phyloP scores from a whole-genome alignment of 768 basidiomycete species.

The Lyophyllum shimeji region DNA sequence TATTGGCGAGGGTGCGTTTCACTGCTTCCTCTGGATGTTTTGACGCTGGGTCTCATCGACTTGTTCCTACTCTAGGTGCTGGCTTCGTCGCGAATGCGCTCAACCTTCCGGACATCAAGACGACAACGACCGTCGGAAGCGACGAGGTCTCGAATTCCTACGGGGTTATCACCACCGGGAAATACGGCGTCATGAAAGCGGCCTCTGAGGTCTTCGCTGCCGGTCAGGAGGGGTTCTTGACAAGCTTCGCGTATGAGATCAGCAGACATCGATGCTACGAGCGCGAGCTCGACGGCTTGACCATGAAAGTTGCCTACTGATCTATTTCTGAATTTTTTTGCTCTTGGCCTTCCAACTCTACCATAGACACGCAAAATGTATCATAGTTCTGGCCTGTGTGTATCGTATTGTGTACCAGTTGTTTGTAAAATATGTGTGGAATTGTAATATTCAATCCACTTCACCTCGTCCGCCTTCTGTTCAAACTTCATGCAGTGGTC shows the following conservation, averaged over 20 bases:
- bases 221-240: conserved; percentile 51
- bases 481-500: no score
- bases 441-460: no score
- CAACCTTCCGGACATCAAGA: conserved; percentile 44
- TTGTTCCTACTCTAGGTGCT: conserved; percentile 39
- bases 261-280: conserved; percentile 68
- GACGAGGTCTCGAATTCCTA: conserved; percentile 55
- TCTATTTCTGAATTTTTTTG: background rate
- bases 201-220: conserved; percentile 39
- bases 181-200: conserved; percentile 40
- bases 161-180: conserved; percentile 63
- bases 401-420: no score
- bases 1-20: conserved; percentile 57
- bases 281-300: conserved; percentile 60
- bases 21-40: background rate
- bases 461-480: no score
- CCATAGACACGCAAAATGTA: no score
- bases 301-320: conserved; percentile 47
- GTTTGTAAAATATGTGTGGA: no score
- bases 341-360: no score
- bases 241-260: conserved; percentile 60
- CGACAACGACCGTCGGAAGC: conserved; percentile 29
- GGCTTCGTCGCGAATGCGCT: conserved; percentile 47
- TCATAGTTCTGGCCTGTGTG: no score
- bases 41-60: background rate